These are phyloP conservation scores for Phoma herbarum DNA, from an alignment of 2,329 filamentous ascomycete genomes.

Conservation along the genomic window DNA sequence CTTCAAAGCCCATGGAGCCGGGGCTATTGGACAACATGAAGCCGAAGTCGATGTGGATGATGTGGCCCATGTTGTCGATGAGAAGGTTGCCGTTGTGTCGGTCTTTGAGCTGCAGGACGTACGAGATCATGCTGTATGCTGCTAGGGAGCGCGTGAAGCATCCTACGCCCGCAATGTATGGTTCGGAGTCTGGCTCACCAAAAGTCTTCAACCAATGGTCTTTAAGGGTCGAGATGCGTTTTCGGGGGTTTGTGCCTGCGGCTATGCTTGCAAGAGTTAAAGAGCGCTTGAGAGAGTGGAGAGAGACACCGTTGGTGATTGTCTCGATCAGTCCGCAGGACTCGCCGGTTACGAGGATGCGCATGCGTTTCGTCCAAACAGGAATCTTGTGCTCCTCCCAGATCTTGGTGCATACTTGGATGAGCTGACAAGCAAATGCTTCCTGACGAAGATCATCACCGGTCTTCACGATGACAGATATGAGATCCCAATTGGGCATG, in stretches of 20 bases:
- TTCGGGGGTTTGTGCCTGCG: slow-evolving; percentile 74
- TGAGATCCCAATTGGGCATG: slow-evolving; percentile 89
- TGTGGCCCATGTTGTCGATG: slow-evolving; percentile 85
- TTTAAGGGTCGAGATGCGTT: slow-evolving; percentile 79
- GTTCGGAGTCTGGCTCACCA: slow-evolving; percentile 72
- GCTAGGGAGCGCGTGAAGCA: slow-evolving; percentile 84
- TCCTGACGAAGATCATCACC: slow-evolving; percentile 84
- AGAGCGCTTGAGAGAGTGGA: slow-evolving; percentile 84
- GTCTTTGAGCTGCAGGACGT: slow-evolving; percentile 84
- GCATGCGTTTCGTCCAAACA: slow-evolving; percentile 91
- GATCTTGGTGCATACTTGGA: slow-evolving; percentile 81
- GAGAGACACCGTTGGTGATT: slow-evolving; percentile 86
- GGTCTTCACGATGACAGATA: slow-evolving; percentile 89
- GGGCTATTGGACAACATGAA: slow-evolving; percentile 91
- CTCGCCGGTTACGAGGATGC: slow-evolving; percentile 85
- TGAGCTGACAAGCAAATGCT: slow-evolving; percentile 86
- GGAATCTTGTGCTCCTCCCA: slow-evolving; percentile 77
- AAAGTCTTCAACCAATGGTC: slow-evolving; percentile 85
- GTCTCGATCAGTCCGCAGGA: slow-evolving; percentile 86
- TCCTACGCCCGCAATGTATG: slow-evolving; percentile 75
- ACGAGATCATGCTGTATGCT: slow-evolving; percentile 85
- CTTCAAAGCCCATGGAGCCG: slow-evolving; percentile 84
- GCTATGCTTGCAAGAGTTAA: slow-evolving; percentile 79
- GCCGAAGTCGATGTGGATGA: slow-evolving; percentile 88
- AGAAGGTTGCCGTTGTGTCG: slow-evolving; percentile 87